Evolutionary conservation across 1,284 basidiomycete genomes (phyloP).

Genomic region (Schizophyllum amplum): DNA sequence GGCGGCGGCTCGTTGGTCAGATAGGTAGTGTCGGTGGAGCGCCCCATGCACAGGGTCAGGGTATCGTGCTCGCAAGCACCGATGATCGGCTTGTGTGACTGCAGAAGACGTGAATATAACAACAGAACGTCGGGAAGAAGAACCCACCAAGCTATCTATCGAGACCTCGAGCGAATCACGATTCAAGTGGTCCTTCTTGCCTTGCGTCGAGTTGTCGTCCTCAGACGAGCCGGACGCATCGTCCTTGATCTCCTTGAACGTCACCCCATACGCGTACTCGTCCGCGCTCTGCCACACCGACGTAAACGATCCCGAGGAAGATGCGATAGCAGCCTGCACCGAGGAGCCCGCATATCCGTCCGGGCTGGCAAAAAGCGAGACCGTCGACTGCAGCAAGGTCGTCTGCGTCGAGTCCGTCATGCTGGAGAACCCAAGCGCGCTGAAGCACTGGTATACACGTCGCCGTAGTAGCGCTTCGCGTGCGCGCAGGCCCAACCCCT

Average conservation of each 20-base stretch:
- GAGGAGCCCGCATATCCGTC: constrained; percentile 74
- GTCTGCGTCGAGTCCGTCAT: constrained; percentile 80
- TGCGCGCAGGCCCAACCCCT: constrained; percentile 62
- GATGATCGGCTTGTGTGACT: constrained; percentile 77
- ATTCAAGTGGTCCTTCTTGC: constrained; percentile 56
- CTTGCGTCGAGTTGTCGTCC: constrained; percentile 24
- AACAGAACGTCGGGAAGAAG: constrained; percentile 1
- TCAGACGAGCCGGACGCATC: constrained; percentile 29
- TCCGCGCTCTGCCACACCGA: constrained; percentile 84
- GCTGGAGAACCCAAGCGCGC: constrained; percentile 68
- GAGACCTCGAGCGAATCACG: constrained; percentile 72
- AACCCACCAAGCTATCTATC: constrained; percentile 65
- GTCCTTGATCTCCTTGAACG: constrained; percentile 51
- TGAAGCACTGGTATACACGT: constrained; percentile 87
- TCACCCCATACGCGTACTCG: constrained; percentile 90
- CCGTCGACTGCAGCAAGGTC: constrained; percentile 74
- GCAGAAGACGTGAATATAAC: constrained; percentile 6
- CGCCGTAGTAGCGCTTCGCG: constrained; percentile 81
- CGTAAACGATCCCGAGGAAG: constrained; percentile 79
- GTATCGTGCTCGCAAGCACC: constrained; percentile 86
- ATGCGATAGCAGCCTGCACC: constrained; percentile 89
- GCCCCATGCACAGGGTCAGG: constrained; percentile 61
- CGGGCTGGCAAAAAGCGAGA: constrained; percentile 83
- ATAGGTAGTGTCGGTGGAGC: constrained; percentile 33
- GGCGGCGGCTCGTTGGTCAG: constrained; percentile 60